phyloP scores from a whole-genome alignment of 495 filamentous ascomycete genomes.

The Penicillium maclennaniae region DNA sequence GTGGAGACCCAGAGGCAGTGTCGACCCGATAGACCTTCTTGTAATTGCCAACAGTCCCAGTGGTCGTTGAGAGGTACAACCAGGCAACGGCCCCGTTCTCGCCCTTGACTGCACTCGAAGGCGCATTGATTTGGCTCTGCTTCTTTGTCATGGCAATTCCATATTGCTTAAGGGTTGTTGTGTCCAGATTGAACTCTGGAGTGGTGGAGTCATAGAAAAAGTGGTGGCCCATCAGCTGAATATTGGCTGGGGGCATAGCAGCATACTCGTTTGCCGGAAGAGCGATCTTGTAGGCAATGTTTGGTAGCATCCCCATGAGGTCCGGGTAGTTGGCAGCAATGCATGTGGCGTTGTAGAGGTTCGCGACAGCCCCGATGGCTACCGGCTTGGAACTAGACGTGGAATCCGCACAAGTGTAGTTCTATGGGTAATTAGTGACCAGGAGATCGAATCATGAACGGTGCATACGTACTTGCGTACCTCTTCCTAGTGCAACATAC shows the following conservation, averaged over 20 bases:
- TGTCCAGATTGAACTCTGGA: conserved; percentile 76
- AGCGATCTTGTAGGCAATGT: conserved; percentile 35
- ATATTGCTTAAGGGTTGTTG: conserved; percentile 47
- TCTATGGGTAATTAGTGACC: conserved; percentile 41
- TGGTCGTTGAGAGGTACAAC: conserved; percentile 46
- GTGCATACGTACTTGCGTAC: conserved; percentile 52
- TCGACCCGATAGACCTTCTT: conserved; percentile 80
- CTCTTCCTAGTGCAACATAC: conserved; percentile 82
- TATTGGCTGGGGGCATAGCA: conserved; percentile 46
- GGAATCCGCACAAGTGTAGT: conserved; percentile 76
- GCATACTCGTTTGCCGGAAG: conserved; percentile 34
- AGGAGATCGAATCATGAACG: background rate
- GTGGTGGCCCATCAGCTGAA: conserved; percentile 71
- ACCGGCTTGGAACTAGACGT: conserved; percentile 56
- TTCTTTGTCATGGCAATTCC: conserved; percentile 63
- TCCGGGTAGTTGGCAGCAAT: conserved; percentile 62
- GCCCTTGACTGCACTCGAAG: conserved; percentile 51
- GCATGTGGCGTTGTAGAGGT: conserved; percentile 86
- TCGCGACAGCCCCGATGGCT: conserved; percentile 71
- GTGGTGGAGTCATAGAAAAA: conserved; percentile 64
- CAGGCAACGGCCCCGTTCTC: conserved; percentile 59
- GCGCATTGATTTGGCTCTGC: conserved; percentile 52
- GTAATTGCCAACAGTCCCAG: conserved; percentile 55
- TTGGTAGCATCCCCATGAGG: conserved; percentile 51
- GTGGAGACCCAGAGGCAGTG: conserved; percentile 78